These are phyloP conservation scores for Ogataea siamensis DNA, from an alignment of 805 yeast genomes.

Conservation along the genomic window DNA sequence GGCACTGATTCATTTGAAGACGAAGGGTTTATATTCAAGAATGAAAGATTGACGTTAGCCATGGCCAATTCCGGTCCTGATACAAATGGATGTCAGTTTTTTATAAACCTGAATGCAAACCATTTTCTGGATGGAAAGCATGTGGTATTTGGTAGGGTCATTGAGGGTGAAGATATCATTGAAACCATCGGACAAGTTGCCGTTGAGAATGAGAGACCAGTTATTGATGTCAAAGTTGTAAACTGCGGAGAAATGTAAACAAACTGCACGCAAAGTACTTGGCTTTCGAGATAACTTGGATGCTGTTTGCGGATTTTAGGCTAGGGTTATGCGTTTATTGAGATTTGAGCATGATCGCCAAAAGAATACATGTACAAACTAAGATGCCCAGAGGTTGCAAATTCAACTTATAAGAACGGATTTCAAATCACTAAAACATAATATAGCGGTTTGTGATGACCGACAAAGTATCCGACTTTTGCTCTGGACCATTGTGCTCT, in stretches of 20 bases:
- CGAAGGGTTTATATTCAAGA: conserved; percentile 39
- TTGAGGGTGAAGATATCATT: conserved; percentile 41
- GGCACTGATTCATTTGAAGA: conserved; percentile 43
- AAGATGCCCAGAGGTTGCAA: too few relatives aligned
- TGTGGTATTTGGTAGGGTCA: conserved; percentile 48
- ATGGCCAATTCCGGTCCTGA: conserved; percentile 46
- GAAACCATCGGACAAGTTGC: conserved; percentile 29
- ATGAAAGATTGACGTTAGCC: conserved; percentile 32
- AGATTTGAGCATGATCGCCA: too few relatives aligned
- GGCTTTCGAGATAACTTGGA: too few relatives aligned
- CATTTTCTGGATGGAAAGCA: conserved; percentile 45
- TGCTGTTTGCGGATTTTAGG: too few relatives aligned
- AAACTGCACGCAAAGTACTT: too few relatives aligned
- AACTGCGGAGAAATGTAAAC: conserved; percentile 29
- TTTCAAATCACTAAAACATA: too few relatives aligned
- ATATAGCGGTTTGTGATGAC: too few relatives aligned
- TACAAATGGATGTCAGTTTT: conserved; percentile 48
- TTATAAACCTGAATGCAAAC: conserved; percentile 36
- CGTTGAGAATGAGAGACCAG: conserved; percentile 23
- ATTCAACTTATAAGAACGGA: too few relatives aligned
- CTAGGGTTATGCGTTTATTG: too few relatives aligned
- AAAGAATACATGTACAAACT: too few relatives aligned
- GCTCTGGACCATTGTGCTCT: too few relatives aligned
- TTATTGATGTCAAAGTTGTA: conserved; percentile 18
- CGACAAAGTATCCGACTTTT: too few relatives aligned